Base-by-base conservation (phyloP, 768 basidiomycete species). In the Gautieria morchelliformis region DNA sequence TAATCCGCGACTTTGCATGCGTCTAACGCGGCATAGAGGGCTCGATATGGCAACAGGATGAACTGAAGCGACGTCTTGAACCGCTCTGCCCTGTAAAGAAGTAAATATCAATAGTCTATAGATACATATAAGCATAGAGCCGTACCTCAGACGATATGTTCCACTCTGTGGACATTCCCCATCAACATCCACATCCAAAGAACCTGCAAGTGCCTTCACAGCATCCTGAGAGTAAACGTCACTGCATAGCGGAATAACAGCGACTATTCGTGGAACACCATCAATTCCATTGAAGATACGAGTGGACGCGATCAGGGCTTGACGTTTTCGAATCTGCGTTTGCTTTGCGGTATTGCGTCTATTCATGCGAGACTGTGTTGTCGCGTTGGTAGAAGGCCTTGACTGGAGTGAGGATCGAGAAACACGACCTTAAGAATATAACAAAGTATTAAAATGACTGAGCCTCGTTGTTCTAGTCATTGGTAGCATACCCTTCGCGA, bases 41-140 rank as follows among this genome's bases (percentile, higher is more conserved):
- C 75, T 56, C 80, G 78, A 64, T 89, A 86, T 2, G 79, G 82
- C 2, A 95, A 75, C 42, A 83, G 83, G 53, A 92, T 75, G 69
- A 96, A 89, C 65, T 96, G 93, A 3, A 97, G 74, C 6, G 86
- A 89, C 0, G 93, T 93, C 71, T 89, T 93, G 76, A 93, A 96
- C 20, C 90, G 81, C 50, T 91, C 88, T 39, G 84, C 88, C 66
- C 93, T 94, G 61, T 10, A 42, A 20, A 50, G 22, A 20, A 50
- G 22, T 41, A 27, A 58, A 24, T 20, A 44, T 52, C 55, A 33
- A 33, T 35, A 6, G 37, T 59, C 53, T 58, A 24, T 39, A 40
- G 59, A 41, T 49, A 33, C 5, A 27, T 27, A 24, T 46, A 20
- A 41, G 40, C 53, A n/a, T 37, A 24, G 20, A 47, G 15, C 72